phyloP scores from a whole-genome alignment of 1,284 basidiomycete species.

The Trichosporon sp. region DNA sequence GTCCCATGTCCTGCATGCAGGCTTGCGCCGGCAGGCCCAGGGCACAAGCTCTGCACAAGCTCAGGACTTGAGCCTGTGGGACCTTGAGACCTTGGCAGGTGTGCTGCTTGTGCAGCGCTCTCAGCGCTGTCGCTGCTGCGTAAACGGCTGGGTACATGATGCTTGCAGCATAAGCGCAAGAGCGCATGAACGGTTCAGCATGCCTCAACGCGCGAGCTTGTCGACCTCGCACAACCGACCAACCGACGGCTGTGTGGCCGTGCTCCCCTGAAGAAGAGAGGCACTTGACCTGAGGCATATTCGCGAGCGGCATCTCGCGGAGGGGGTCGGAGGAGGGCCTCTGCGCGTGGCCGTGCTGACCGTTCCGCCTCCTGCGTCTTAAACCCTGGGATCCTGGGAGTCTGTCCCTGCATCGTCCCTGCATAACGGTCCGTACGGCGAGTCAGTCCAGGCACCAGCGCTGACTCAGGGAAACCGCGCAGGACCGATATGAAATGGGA shows the following conservation, averaged over 20 bases:
- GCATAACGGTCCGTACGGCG: background rate
- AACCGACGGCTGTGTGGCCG: slow-evolving; percentile 1
- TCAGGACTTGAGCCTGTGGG: background rate
- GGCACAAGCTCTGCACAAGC: background rate
- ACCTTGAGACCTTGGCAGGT: background rate
- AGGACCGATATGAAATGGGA: background rate
- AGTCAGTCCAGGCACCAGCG: background rate
- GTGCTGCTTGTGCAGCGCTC: background rate
- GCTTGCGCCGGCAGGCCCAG: slow-evolving; percentile 1
- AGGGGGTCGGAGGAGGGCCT: too few relatives aligned
- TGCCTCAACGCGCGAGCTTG: background rate
- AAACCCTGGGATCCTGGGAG: background rate
- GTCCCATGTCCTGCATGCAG: background rate
- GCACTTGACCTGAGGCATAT: background rate
- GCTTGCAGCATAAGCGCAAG: too few relatives aligned
- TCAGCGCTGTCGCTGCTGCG: too few relatives aligned
- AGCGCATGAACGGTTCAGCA: background rate
- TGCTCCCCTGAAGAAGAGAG: background rate
- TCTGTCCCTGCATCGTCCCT: background rate
- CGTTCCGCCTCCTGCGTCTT: background rate
- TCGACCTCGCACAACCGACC: background rate
- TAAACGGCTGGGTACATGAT: too few relatives aligned
- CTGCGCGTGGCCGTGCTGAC: too few relatives aligned
- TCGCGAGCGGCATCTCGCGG: too few relatives aligned
- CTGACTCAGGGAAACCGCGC: background rate